Base-by-base conservation (phyloP, 2,329 filamentous ascomycete genomes). In the Monosporascus sp. region DNA sequence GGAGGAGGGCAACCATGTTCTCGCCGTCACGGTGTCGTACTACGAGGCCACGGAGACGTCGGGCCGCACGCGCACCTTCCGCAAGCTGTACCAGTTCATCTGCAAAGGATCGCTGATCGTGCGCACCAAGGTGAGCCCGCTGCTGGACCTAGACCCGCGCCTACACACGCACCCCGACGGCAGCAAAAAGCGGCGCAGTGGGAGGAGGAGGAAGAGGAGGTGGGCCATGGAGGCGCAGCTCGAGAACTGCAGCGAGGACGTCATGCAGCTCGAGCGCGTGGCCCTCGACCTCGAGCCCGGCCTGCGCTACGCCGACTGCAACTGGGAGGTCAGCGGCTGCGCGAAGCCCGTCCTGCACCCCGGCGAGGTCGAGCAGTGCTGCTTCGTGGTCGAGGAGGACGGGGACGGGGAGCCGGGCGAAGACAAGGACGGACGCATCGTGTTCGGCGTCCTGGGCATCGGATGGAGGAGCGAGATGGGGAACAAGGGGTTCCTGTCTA, bases 41-140 rank as follows among this genome's bases (percentile, higher is more conserved):
- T 95, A 91, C 51, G 93, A 97, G 72, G 91, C 89, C 0, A 81
- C 80, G n/a, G 76, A 88, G 62, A 84, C 81, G 18, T 82, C 79
- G 58, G 83, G 83, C 3, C 81, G 90, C 49, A 87, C 89, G 38
- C 79, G 94, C 55, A 96, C 90, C 9, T 97, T 97, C 67, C 79
- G 93, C 60, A 97, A 97, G 74, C 75, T 99, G 55, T 99, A 97
- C 70, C 94, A 97, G 70, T 99, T 99, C 67, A 86, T 95, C 52
- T 94, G 92, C 67, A 93, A 96, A 74, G 85, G 90, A 39, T 88
- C 91, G 55, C 76, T 99, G 60, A 90, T 92, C 58, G 93, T 99
- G 54, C 80, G 93, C 58, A 97, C 93, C 1, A 99, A 97, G 70
- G 83, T 90, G 3, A 89, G 88, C 3, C 79, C 85, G 50, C 66